Evolutionary conservation across 768 basidiomycete genomes (phyloP).

Genomic region (Lactarius tabidus): DNA sequence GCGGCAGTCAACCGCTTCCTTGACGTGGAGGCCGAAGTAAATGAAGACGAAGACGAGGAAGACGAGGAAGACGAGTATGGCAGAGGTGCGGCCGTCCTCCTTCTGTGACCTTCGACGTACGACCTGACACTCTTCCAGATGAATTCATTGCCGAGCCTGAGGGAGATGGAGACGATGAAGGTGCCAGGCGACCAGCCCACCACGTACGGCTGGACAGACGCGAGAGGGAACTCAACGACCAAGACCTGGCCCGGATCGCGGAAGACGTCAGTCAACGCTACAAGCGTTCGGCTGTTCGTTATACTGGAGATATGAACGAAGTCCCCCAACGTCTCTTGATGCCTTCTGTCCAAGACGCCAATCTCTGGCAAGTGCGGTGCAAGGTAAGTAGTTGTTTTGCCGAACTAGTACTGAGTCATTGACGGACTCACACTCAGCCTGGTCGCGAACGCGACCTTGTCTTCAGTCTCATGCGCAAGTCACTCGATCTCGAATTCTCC

Average conservation of each 20-base stretch:
- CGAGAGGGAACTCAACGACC: conserved; percentile 68
- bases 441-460: conserved; percentile 92
- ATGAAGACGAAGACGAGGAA: conserved; percentile 94
- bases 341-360: conserved; percentile 95
- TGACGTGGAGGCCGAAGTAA: conserved; percentile 94
- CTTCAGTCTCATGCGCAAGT: conserved; percentile 92
- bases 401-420: background rate
- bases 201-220: conserved; percentile 70
- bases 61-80: conserved; percentile 80
- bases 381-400: conserved; percentile 51
- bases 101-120: conserved; percentile 3
- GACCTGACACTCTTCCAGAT: conserved; percentile 38
- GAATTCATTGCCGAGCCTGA: conserved; percentile 64
- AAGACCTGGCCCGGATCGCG: conserved; percentile 82
- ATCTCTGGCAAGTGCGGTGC: conserved; percentile 91
- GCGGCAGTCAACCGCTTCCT: conserved; percentile 74
- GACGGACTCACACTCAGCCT: conserved; percentile 43
- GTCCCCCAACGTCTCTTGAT: conserved; percentile 91
- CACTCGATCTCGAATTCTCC: conserved; percentile 77
- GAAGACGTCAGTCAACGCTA: conserved; percentile 78
- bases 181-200: conserved; percentile 46
- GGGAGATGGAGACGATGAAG: conserved; percentile 64
- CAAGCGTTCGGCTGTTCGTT: conserved; percentile 62
- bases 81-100: conserved; percentile 32
- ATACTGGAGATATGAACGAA: conserved; percentile 89